These are phyloP conservation scores for Coleophoma crateriformis DNA, from an alignment of 2,329 filamentous ascomycete genomes.

Conservation along the genomic window DNA sequence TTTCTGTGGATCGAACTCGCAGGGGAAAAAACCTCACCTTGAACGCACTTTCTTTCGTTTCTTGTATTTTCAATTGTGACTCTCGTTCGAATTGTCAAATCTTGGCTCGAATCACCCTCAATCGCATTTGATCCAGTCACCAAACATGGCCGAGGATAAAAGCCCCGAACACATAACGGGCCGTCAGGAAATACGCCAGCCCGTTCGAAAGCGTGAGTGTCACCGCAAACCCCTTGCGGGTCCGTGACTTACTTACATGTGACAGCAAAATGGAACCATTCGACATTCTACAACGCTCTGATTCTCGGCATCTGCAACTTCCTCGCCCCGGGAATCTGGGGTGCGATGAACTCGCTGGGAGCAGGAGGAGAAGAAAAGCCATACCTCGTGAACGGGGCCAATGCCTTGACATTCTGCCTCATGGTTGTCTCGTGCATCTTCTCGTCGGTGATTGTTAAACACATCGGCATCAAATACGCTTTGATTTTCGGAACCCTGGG, in stretches of 20 bases:
- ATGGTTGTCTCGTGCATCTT: constrained; percentile 70
- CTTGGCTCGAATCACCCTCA: no score
- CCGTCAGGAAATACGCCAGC: not conserved
- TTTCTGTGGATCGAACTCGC: no score
- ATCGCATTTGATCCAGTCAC: no score
- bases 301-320: constrained; percentile 69
- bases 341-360: constrained; percentile 67
- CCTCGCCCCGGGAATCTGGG: constrained; percentile 66
- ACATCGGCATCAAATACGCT: constrained; percentile 65
- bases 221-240: not conserved
- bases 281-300: constrained; percentile 67
- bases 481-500: constrained; percentile 68
- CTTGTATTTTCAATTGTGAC: no score
- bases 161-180: not conserved
- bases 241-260: not conserved
- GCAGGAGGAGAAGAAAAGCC: constrained; percentile 62
- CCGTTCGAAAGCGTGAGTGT: not conserved
- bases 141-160: no score
- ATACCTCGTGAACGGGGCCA: constrained; percentile 59
- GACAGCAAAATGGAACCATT: constrained; percentile 56
- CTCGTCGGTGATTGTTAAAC: constrained; percentile 56
- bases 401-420: constrained; percentile 65
- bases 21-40: no score
- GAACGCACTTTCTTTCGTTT: no score
- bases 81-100: no score